A percentile compares a stretch with the other conserved stretches of the same genome.
phyloP scores from a whole-genome alignment of 2,329 filamentous ascomycete genomes.

The Aureobasidium sp. region DNA sequence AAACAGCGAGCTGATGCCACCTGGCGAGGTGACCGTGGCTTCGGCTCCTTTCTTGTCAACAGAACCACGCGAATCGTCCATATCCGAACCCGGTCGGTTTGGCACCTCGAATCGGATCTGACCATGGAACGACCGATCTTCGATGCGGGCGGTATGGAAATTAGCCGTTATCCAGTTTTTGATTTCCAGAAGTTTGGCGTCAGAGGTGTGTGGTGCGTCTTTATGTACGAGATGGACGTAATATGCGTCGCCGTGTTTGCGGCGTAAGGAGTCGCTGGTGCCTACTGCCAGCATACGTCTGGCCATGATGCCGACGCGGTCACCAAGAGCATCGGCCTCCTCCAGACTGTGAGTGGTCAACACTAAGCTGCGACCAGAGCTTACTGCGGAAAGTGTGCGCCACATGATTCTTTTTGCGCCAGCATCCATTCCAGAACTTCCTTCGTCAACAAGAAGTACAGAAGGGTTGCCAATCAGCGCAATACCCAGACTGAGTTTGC shows the following conservation, averaged over 20 bases:
- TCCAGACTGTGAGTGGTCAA: slow-evolving; percentile 95
- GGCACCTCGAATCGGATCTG: slow-evolving; percentile 77
- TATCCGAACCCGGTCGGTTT: slow-evolving; percentile 21
- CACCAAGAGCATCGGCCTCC: slow-evolving; percentile 82
- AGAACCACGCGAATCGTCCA: slow-evolving; percentile 11
- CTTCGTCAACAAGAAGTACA: slow-evolving; percentile 82
- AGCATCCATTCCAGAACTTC: slow-evolving; percentile 80
- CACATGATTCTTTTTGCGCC: slow-evolving; percentile 90
- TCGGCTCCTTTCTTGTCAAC: slow-evolving; percentile 4
- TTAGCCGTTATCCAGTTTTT: slow-evolving; percentile 54
- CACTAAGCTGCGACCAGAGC: slow-evolving; percentile 69
- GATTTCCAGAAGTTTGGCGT: slow-evolving; percentile 59
- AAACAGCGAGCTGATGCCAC: slow-evolving; percentile 57
- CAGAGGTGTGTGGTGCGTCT: slow-evolving; percentile 63
- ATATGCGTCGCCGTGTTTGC: slow-evolving; percentile 67
- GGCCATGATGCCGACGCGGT: slow-evolving; percentile 77
- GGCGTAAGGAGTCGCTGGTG: slow-evolving; percentile 61
- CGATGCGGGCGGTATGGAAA: slow-evolving; percentile 60
- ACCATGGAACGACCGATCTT: slow-evolving; percentile 70
- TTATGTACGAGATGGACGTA: slow-evolving; percentile 74
- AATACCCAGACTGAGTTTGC: slow-evolving; percentile 87
- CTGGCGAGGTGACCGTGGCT: slow-evolving; percentile 2
- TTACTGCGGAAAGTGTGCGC: slow-evolving; percentile 68
- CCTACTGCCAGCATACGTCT: slow-evolving; percentile 78
- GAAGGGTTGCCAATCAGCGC: slow-evolving; percentile 87